Percentiles rank a stretch among this genome's conserved stretches.
phyloP scores from a whole-genome alignment of 1,284 basidiomycete species.

The Cutaneotrichosporon cutaneum region DNA sequence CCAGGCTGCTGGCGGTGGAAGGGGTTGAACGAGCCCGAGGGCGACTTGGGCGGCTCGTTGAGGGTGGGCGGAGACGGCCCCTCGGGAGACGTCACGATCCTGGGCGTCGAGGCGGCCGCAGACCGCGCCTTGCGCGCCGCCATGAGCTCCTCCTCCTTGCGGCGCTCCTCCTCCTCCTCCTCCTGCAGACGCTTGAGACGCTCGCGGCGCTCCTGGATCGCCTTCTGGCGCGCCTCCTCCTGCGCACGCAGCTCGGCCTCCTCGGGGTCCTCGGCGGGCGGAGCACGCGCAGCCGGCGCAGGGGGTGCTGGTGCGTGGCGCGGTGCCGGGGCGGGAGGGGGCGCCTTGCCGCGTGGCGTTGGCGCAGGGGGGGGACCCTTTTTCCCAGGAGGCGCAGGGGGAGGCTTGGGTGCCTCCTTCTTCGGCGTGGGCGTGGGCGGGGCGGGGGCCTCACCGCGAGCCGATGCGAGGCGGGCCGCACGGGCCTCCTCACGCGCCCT shows the following conservation, averaged over 20 bases:
- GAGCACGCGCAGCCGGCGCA: conserved; percentile 45
- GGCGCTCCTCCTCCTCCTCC: conserved; percentile 67
- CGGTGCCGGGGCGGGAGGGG: conserved; percentile 23
- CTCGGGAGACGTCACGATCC: conserved; percentile 27
- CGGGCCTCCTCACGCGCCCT: conserved; percentile 70
- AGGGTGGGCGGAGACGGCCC: conserved; percentile 22
- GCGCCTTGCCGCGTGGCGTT: conserved; percentile 26
- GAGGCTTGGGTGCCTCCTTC: conserved; percentile 43
- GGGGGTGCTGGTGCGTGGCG: conserved; percentile 31
- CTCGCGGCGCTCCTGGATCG: conserved; percentile 64
- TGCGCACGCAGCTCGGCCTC: conserved; percentile 63
- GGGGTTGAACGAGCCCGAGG: conserved; percentile 44
- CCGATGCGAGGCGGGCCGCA: conserved; percentile 65
- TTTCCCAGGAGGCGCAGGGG: conserved; percentile 32
- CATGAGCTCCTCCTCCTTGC: conserved; percentile 63
- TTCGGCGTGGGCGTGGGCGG: conserved; percentile 56
- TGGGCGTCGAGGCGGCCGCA: conserved; percentile 23
- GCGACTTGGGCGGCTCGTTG: conserved; percentile 21
- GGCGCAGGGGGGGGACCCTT: conserved; percentile 43
- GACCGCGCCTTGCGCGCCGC: conserved; percentile 41
- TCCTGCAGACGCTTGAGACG: conserved; percentile 66
- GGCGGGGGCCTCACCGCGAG: conserved; percentile 51
- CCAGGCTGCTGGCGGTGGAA: conserved; percentile 55
- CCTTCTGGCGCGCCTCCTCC: conserved; percentile 67
- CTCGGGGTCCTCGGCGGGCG: conserved; percentile 59